Evolutionary conservation across 495 filamentous ascomycete species (phyloP), one percentile per base, ranked within the genome.

Genomic region (Neurospora sp.): DNA sequence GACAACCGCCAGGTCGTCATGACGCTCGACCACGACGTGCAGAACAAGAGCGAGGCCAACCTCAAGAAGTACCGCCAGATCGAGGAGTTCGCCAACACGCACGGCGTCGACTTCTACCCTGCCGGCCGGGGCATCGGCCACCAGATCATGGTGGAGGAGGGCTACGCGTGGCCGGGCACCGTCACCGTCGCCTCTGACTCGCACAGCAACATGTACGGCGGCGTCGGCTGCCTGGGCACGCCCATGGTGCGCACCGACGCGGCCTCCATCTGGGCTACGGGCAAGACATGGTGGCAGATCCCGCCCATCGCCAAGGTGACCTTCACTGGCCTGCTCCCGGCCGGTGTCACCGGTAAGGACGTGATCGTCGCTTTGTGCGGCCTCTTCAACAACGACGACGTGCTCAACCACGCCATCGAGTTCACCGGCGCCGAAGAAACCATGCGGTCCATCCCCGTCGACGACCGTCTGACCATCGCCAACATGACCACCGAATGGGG

Each of bases 401-500:
- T 97, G 0, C 85, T 98, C 9, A 99, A 98, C 81, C 94, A 97
- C 82, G 90, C 90, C 11, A 91, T 98, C 75, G 94, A 98, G 80
- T 97, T 98, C 78, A 90, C 89, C 7, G 95, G 94, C 0, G 89
- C 91, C 0, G 89, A 92, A 75, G 86, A 93, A 76, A 97, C 94
- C 0, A 86, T 98, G 85, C 70, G 80, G 18, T 95, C 89, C 78
- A 81, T 98, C 39, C 83, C 89, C 0, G 84, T 98, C 6, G 93
- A 96, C 78, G 88, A 92, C 79, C 86, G 94, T 14, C 80, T 98
- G 35, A 89, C 93, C 0, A 97, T 98, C 78, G 89, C 91, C 59
- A 98, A 98, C 82, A 98, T 98, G 96, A 92, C 94, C 0, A 96
- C 92, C 1, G 96, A 99, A 80, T 98, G 94, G 95, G 94, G 93